Conservation (phyloP, 2,329 filamentous ascomycete species). For the Aureobasidium sp. region DNA sequence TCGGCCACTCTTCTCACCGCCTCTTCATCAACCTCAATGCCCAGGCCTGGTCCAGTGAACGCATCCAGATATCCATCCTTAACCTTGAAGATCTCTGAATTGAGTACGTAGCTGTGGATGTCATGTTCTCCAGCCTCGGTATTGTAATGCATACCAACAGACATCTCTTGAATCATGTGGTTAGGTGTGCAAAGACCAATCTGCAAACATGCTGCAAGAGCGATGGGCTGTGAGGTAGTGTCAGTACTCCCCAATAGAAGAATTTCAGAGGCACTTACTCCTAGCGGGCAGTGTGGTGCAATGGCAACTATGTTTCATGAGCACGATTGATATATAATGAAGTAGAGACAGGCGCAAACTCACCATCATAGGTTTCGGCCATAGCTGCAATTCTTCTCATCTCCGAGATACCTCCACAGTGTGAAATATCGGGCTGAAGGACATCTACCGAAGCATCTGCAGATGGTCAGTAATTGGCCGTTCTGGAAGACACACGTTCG, state of each 20-base stretch:
- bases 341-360: background rate
- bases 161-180: slow-evolving; percentile 72
- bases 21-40: slow-evolving; percentile 50
- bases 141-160: slow-evolving; percentile 72
- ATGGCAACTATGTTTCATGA: slow-evolving; percentile 38
- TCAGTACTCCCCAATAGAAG: background rate
- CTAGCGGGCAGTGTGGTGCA: slow-evolving; percentile 66
- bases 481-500: background rate
- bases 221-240: slow-evolving; percentile 45
- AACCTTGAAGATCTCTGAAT: slow-evolving; percentile 22
- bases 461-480: background rate
- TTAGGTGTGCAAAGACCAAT: slow-evolving; percentile 55
- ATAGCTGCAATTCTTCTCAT: slow-evolving; percentile 61
- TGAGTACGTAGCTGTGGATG: slow-evolving; percentile 33
- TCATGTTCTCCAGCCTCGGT: slow-evolving; percentile 53
- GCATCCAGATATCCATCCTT: slow-evolving; percentile 22
- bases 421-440: slow-evolving; percentile 63
- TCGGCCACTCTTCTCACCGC: slow-evolving; percentile 52
- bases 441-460: slow-evolving; percentile 57
- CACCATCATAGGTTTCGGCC: slow-evolving; percentile 31
- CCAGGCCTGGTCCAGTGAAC: slow-evolving; percentile 21
- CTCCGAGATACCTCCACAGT: slow-evolving; percentile 67
- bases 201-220: slow-evolving; percentile 63
- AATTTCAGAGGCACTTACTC: slow-evolving; percentile 23
- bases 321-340: background rate